Percentiles rank a stretch among this genome's conserved stretches.
Conservation (phyloP, 2,329 filamentous ascomycete species). For the Cryphonectria carpinicola region DNA sequence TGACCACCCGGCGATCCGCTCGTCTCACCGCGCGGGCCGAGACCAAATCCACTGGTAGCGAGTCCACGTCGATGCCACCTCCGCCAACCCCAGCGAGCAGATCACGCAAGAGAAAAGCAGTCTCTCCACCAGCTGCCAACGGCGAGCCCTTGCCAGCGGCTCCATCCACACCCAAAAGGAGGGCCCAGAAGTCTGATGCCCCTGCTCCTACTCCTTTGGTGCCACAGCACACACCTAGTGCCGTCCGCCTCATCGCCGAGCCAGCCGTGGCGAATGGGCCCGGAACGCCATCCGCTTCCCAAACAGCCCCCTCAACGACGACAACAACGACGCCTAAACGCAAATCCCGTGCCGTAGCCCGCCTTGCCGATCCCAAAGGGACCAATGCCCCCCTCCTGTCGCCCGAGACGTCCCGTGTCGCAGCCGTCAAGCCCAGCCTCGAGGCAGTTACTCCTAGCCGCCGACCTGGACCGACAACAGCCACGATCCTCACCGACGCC, state of each 20-base stretch:
- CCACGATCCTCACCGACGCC: conserved; percentile 74
- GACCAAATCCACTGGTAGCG: conserved; percentile 17
- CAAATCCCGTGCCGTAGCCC: conserved; percentile 47
- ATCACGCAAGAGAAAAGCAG: conserved; percentile 38
- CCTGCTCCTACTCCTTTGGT: conserved; percentile 33
- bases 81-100: conserved; percentile 24
- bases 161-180: conserved; percentile 38
- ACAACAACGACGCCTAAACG: conserved; percentile 39
- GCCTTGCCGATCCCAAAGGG: conserved; percentile 64
- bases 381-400: conserved; percentile 76
- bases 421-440: conserved; percentile 28
- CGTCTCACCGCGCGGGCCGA: conserved; percentile 44
- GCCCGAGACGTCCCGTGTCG: conserved; percentile 67
- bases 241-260: conserved; percentile 45
- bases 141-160: conserved; percentile 30
- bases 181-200: conserved; percentile 29
- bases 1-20: conserved; percentile 41
- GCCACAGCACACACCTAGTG: conserved; percentile 52
- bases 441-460: conserved; percentile 35
- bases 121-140: conserved; percentile 13
- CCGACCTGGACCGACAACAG: conserved; percentile 60
- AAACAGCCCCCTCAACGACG: conserved; percentile 17
- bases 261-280: conserved; percentile 27
- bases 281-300: conserved; percentile 21
- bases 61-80: conserved; percentile 26